Conservation (phyloP, 805 yeast species). For the Candida nonsorbophila region DNA sequence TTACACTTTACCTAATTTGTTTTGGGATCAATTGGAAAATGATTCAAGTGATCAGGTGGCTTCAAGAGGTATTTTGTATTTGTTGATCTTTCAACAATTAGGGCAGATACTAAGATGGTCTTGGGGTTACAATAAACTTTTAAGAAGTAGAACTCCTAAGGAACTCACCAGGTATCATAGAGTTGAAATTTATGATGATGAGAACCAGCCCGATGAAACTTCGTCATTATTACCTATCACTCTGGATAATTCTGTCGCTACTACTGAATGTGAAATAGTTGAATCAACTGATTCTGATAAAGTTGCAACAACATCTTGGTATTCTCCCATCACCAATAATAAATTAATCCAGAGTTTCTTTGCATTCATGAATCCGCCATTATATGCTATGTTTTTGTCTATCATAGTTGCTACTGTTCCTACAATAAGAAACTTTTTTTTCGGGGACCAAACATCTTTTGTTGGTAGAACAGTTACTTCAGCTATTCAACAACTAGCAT, state of each 20-base stretch:
- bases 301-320: neutral
- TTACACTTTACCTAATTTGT: conserved; percentile 66
- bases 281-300: conserved; percentile 2
- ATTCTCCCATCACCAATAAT: neutral
- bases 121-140: conserved; percentile 75
- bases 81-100: conserved; percentile 73
- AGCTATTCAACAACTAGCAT: conserved; percentile 61
- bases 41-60: conserved; percentile 69
- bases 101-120: conserved; percentile 84
- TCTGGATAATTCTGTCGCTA: neutral
- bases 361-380: conserved; percentile 70
- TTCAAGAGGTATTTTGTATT: conserved; percentile 69
- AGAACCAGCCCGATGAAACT: neutral
- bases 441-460: conserved; percentile 49
- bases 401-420: conserved; percentile 67
- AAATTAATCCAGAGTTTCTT: conserved; percentile 2
- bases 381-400: conserved; percentile 69
- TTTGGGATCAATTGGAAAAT: conserved; percentile 68
- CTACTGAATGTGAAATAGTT: conserved; percentile 3
- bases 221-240: conserved; percentile 4
- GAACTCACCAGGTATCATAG: conserved; percentile 19
- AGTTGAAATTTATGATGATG: conserved; percentile 7
- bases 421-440: conserved; percentile 50
- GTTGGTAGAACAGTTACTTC: conserved; percentile 60
- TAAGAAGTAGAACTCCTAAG: conserved; percentile 44